Evolutionary conservation across 768 basidiomycete species (phyloP).

Genomic region (Melanogaster broomeanus): DNA sequence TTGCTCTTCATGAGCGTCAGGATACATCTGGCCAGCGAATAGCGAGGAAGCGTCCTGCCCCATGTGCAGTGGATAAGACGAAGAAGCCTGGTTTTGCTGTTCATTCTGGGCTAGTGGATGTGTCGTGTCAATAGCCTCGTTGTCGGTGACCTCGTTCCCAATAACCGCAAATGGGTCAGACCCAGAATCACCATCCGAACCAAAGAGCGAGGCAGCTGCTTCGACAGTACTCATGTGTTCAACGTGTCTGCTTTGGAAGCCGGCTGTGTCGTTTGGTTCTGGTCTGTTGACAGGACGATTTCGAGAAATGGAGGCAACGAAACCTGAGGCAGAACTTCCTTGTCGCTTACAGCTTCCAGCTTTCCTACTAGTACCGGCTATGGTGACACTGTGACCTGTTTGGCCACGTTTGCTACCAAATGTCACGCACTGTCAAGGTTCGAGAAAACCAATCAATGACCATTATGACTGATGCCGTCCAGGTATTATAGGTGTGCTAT

Average conservation of each 20-base stretch:
- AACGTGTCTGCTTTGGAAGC: constrained; percentile 28
- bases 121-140: constrained; percentile 34
- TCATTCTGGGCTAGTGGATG: constrained; percentile 23
- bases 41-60: constrained; percentile 40
- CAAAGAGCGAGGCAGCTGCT: constrained; percentile 83
- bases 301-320: constrained; percentile 3
- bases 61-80: constrained; percentile 30
- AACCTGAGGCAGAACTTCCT: constrained; percentile 2
- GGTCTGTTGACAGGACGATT: constrained; percentile 12
- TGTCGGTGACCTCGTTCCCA: constrained; percentile 42
- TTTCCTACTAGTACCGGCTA: constrained; percentile 4
- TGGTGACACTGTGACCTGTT: constrained; percentile 17
- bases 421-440: too few relatives aligned
- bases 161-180: constrained; percentile 67
- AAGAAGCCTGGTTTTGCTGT: constrained; percentile 18
- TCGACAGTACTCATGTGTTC: constrained; percentile 64
- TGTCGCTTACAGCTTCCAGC: constrained; percentile 6
- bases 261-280: constrained; percentile 6
- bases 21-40: constrained; percentile 38
- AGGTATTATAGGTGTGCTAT: constrained; percentile 15
- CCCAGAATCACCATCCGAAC: constrained; percentile 53
- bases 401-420: constrained; percentile 28
- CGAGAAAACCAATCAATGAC: constrained; percentile 4
- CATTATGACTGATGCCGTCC: constrained; percentile 20
- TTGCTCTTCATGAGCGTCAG: constrained; percentile 24